phyloP scores from a whole-genome alignment of 148 eudicot species.

The Silene uniflora region DNA sequence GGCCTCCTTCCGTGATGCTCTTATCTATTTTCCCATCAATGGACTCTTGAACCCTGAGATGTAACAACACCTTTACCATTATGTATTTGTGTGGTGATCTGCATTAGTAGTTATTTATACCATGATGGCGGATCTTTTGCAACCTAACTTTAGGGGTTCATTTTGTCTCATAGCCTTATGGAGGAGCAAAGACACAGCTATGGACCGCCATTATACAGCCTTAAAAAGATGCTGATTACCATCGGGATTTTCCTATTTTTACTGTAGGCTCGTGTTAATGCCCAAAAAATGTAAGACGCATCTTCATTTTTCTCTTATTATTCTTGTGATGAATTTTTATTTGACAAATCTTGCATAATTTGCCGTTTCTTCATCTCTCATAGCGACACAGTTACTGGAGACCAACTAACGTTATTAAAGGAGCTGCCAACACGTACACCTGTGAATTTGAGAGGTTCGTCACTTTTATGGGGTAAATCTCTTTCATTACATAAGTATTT shows the following conservation, averaged over 20 bases:
- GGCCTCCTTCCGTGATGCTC: neutral
- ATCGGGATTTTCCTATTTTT: constrained; percentile 64
- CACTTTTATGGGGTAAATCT: constrained; percentile 68
- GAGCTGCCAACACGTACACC: constrained; percentile 62
- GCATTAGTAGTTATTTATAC: neutral
- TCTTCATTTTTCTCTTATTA: constrained; percentile 14
- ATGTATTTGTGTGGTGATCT: neutral
- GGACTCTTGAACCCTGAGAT: neutral
- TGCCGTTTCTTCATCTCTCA: neutral
- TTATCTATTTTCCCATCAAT: neutral
- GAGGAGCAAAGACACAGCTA: constrained; percentile 96
- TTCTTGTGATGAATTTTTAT: neutral
- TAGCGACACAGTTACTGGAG: constrained; percentile 25
- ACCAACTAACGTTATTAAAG: constrained; percentile 54
- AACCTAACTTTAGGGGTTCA: constrained; percentile 14
- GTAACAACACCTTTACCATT: constrained; percentile 3
- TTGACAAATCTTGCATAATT: neutral
- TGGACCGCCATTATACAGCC: constrained; percentile 96
- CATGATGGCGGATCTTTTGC: neutral
- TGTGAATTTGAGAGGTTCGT: constrained; percentile 82
- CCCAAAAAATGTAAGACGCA: constrained; percentile 64
- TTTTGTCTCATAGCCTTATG: constrained; percentile 71
- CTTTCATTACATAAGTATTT: constrained; percentile 7
- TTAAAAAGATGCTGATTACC: constrained; percentile 67
- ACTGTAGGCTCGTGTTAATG: constrained; percentile 56